These are phyloP conservation scores for Silybum marianum DNA, from an alignment of 129 eudicot species.

Conservation along the genomic window DNA sequence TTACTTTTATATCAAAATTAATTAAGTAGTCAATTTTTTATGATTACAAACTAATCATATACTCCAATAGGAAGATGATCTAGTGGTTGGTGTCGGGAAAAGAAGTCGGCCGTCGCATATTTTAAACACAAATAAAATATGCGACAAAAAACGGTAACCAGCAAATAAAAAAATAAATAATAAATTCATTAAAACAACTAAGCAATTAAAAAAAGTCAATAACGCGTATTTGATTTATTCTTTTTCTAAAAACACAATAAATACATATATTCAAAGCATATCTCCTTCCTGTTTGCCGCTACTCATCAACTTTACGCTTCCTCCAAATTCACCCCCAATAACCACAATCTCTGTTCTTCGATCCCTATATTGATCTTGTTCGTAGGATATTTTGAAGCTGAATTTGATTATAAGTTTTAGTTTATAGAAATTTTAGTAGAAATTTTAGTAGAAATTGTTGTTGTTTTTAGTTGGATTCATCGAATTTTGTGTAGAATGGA, in stretches of 20 bases:
- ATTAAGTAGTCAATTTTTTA: neutral
- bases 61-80: neutral
- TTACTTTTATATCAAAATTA: neutral
- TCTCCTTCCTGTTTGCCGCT: constrained; percentile 29
- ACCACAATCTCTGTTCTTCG: neutral
- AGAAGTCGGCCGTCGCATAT: neutral
- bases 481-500: constrained; percentile 30
- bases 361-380: neutral
- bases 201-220: constrained; percentile 9
- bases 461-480: constrained; percentile 6
- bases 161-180: neutral
- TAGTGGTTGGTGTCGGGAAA: neutral
- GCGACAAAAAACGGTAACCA: neutral
- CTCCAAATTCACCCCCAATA: neutral
- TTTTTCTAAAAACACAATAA: neutral
- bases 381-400: neutral
- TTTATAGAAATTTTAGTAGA: neutral
- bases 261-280: constrained; percentile 16
- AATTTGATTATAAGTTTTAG: neutral
- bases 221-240: constrained; percentile 40
- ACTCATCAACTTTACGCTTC: constrained; percentile 19
- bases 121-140: too few species aligned
- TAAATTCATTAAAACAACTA: neutral
- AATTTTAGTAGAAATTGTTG: neutral
- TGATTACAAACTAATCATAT: too few species aligned